Evolutionary conservation across 208 protist species (phyloP), one percentile per base, ranked within the genome.

Genomic region (Leishmania arabica): DNA sequence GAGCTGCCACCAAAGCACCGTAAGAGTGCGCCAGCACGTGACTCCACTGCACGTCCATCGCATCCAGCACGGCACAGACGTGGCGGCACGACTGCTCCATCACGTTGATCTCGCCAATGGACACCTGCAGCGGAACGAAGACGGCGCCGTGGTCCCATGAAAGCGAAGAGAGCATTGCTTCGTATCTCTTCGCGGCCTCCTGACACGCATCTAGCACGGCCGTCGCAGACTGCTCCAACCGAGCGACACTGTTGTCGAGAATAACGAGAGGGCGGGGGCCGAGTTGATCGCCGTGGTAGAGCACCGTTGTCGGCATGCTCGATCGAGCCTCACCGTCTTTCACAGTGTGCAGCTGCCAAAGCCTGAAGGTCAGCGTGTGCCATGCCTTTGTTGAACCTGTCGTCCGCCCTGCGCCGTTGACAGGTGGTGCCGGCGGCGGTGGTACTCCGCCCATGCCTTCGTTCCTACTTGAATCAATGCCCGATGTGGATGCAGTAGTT

Each of bases 241-340:
- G 75, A 24, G 82, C 53, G 37, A 87, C 72, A 65, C 91, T 93
- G 69, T 93, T 86, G 81, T 96, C 94, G 1, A 97, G 88, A 66
- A 97, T 91, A 37, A 97, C 74, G 24, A 97, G 84, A 17, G 94
- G 94, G 0, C 94, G 91, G 7, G 94, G 94, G 40, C 94, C 94
- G 15, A 97, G 84, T 56, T 87, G 77, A 24, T 89, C 79, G 40
- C 94, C 94, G 79, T 95, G 87, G 84, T 93, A 92, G 34, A 95
- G 81, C 60, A 97, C 72, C 37, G 79, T 80, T 24, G 85, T 56
- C 2, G 90, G 90, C 56, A 94, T 83, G 74, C 82, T 54, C 24
- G 82, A 70, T 42, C 73, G 74, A 82, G 24, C 62, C 64, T 75
- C 86, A n/a, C 70, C 79, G 47, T 82, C 53, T 49, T 76, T 60